phyloP scores from a whole-genome alignment of 371 early-diverging fungal species.

The Mycotypha africana region DNA sequence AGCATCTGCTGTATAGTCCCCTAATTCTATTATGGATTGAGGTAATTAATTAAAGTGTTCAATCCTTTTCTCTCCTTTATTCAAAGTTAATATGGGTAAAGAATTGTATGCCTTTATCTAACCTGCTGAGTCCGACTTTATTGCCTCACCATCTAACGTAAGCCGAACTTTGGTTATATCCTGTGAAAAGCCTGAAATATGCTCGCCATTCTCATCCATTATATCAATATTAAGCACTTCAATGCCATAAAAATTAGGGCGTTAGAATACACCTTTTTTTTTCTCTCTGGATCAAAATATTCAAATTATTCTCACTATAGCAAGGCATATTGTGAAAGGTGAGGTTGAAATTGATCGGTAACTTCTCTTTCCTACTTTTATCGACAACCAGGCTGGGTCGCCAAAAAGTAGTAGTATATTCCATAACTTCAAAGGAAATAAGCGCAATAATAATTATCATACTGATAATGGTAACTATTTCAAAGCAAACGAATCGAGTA shows the following conservation, averaged over 20 bases:
- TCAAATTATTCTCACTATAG: constrained; percentile 61
- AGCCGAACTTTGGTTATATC: constrained; percentile 80
- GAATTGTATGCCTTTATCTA: too few relatives aligned
- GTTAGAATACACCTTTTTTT: background rate
- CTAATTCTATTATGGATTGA: constrained; percentile 35
- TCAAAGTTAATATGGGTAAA: too few relatives aligned
- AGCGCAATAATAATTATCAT: constrained; percentile 69
- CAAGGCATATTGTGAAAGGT: constrained; percentile 92
- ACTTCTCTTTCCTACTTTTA: constrained; percentile 78
- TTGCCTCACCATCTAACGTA: constrained; percentile 64
- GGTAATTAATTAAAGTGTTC: too few relatives aligned
- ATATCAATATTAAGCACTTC: constrained; percentile 85
- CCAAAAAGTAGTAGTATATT: constrained; percentile 66
- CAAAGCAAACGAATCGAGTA: background rate
- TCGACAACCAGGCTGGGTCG: constrained; percentile 82
- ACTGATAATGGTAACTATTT: constrained; percentile 75
- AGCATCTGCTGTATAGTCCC: constrained; percentile 38
- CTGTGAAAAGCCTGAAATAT: constrained; percentile 61
- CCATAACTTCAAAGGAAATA: constrained; percentile 74
- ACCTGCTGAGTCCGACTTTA: too few relatives aligned
- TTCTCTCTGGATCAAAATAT: too few relatives aligned
- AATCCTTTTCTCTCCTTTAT: constrained; percentile 1
- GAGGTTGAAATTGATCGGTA: constrained; percentile 86
- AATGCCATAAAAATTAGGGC: background rate
- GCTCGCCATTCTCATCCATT: constrained; percentile 84